These are phyloP conservation scores for Anethum foeniculum DNA, from an alignment of 140 eudicot species.

Conservation along the genomic window DNA sequence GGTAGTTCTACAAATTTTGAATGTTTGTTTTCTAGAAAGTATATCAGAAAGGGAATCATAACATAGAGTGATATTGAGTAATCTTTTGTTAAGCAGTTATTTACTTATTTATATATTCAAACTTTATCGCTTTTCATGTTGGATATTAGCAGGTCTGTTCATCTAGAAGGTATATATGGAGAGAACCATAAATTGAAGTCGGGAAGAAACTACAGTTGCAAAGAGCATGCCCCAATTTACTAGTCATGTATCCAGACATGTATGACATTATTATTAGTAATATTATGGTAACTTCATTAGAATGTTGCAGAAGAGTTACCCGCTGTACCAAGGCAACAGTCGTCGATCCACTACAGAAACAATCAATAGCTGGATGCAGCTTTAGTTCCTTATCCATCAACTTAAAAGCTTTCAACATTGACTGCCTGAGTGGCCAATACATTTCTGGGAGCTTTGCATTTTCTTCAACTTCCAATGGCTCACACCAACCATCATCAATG, in stretches of 20 bases:
- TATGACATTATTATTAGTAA: not conserved
- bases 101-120: not conserved
- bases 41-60: not conserved
- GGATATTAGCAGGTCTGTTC: not conserved
- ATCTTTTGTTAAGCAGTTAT: not conserved
- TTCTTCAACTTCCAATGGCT: conserved; percentile 41
- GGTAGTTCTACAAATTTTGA: not conserved
- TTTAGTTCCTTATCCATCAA: conserved; percentile 81
- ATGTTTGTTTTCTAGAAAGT: not conserved
- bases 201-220: not conserved
- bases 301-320: conserved; percentile 29
- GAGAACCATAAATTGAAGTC: not conserved
- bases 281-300: not conserved
- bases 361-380: conserved; percentile 63
- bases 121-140: not conserved
- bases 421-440: conserved; percentile 48
- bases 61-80: not conserved
- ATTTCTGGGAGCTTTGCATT: conserved; percentile 51
- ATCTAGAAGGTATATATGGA: not conserved
- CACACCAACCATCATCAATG: conserved; percentile 45
- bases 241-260: not conserved
- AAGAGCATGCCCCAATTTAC: not conserved
- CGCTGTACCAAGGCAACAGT: conserved; percentile 68
- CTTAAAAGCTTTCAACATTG: conserved; percentile 67
- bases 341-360: conserved; percentile 89